Conservation (phyloP, 1,284 basidiomycete genomes). For the Earliella scabrosa region DNA sequence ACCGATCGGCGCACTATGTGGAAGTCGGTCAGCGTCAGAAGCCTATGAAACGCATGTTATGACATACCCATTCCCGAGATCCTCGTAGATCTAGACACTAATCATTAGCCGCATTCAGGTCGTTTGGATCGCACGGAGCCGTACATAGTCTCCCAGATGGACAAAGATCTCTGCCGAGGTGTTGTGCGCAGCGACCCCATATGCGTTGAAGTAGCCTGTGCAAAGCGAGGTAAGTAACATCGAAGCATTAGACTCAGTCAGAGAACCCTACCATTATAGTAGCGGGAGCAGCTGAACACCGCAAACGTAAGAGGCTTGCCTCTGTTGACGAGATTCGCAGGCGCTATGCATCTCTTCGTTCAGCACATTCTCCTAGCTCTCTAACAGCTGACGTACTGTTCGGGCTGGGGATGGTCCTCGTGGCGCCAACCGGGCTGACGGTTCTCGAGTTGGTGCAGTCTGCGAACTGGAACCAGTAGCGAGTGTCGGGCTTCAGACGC, state of each 20-base stretch:
- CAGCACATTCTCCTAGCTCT: no score
- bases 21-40: neutral
- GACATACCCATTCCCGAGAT: slow-evolving; percentile 51
- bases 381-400: slow-evolving; percentile 41
- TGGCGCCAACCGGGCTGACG: slow-evolving; percentile 52
- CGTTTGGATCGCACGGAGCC: slow-evolving; percentile 5
- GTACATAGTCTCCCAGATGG: slow-evolving; percentile 69
- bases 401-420: slow-evolving; percentile 51
- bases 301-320: slow-evolving; percentile 59
- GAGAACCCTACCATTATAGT: slow-evolving; percentile 44
- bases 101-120: no score
- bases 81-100: slow-evolving; percentile 55
- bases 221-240: neutral
- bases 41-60: no score
- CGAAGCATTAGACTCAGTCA: neutral
- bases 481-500: slow-evolving; percentile 54
- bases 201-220: slow-evolving; percentile 71
- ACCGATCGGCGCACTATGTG: slow-evolving; percentile 47
- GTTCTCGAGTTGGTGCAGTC: slow-evolving; percentile 56
- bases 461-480: slow-evolving; percentile 65
- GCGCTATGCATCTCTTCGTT: no score
- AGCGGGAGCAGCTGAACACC: slow-evolving; percentile 66
- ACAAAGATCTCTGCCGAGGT: slow-evolving; percentile 62
- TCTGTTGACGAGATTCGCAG: slow-evolving; percentile 55
- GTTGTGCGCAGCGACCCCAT: slow-evolving; percentile 61